Conservation (phyloP, 495 filamentous ascomycete genomes). For the Podospora pseudoanserina region DNA sequence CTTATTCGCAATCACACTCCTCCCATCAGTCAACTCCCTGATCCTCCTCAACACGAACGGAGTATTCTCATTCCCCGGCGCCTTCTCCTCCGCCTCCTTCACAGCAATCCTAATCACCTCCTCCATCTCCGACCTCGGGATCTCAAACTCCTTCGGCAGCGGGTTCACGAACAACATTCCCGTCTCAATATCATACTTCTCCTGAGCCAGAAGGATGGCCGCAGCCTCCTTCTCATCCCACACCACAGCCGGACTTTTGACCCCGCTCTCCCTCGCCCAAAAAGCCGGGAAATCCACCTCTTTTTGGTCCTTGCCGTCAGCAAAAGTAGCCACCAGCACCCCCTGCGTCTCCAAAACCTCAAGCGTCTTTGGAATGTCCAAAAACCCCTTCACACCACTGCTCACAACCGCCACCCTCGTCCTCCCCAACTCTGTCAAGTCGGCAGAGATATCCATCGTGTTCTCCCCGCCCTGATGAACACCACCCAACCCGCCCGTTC, state of each 20-base stretch:
- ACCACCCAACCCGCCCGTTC: constrained; percentile 78
- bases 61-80: constrained; percentile 76
- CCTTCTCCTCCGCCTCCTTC: constrained; percentile 63
- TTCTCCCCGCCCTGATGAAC: constrained; percentile 87
- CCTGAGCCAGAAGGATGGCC: constrained; percentile 62
- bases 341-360: constrained; percentile 96
- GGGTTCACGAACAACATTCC: constrained; percentile 88
- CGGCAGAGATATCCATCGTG: constrained; percentile 90
- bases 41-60: constrained; percentile 83
- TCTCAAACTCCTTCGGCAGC: constrained; percentile 65
- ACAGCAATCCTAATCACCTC: constrained; percentile 69
- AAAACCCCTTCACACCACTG: constrained; percentile 91
- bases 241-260: constrained; percentile 71
- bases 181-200: constrained; percentile 60
- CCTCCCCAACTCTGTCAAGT: constrained; percentile 90
- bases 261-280: constrained; percentile 79
- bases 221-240: constrained; percentile 77
- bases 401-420: constrained; percentile 86
- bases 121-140: constrained; percentile 72
- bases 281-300: constrained; percentile 84
- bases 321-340: constrained; percentile 81
- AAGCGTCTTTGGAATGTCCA: constrained; percentile 85
- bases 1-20: constrained; percentile 69
- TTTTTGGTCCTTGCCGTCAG: constrained; percentile 57
- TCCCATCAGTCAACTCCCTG: constrained; percentile 70